These are phyloP conservation scores for Nidularia pulvinata DNA, from an alignment of 768 basidiomycete species.

Conservation along the genomic window DNA sequence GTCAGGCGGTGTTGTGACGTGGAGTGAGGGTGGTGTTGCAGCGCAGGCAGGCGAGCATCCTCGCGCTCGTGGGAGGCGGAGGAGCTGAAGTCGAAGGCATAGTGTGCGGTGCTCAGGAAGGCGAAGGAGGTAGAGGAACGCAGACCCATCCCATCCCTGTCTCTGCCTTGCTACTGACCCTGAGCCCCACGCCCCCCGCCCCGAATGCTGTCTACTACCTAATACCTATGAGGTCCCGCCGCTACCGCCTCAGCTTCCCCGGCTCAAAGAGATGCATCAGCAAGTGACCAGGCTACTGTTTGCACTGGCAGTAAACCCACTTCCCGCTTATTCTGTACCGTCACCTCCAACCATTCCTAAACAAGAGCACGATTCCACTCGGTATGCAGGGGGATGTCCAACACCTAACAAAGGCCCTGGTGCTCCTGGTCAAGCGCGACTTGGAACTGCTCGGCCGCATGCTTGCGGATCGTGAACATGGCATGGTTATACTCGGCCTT, in stretches of 20 bases:
- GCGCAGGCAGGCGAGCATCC: background rate
- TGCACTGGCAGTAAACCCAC: background rate
- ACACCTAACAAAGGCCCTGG: conserved; percentile 45
- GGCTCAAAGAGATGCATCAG: too few relatives aligned
- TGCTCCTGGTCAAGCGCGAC: conserved; percentile 45
- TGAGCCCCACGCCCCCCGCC: background rate
- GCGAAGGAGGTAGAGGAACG: background rate
- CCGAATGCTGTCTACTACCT: conserved; percentile 6
- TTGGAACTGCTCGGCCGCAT: conserved; percentile 47
- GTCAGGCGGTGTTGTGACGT: too few relatives aligned
- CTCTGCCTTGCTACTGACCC: too few relatives aligned
- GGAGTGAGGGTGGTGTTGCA: too few relatives aligned
- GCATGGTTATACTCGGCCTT: conserved; percentile 32
- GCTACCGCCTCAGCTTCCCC: too few relatives aligned
- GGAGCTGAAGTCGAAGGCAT: background rate
- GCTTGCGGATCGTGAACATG: conserved; percentile 39
- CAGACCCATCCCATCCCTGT: too few relatives aligned
- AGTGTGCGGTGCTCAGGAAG: background rate
- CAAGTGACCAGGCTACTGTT: conserved; percentile 5
- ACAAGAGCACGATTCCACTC: conserved; percentile 25
- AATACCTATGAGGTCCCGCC: too few relatives aligned
- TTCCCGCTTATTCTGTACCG: conserved; percentile 43
- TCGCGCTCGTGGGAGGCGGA: background rate
- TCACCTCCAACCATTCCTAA: conserved; percentile 39
- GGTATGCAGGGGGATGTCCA: conserved; percentile 26